Evolutionary conservation across 2,329 filamentous ascomycete species (phyloP).

Genomic region (Gaeumannomyces sp.): DNA sequence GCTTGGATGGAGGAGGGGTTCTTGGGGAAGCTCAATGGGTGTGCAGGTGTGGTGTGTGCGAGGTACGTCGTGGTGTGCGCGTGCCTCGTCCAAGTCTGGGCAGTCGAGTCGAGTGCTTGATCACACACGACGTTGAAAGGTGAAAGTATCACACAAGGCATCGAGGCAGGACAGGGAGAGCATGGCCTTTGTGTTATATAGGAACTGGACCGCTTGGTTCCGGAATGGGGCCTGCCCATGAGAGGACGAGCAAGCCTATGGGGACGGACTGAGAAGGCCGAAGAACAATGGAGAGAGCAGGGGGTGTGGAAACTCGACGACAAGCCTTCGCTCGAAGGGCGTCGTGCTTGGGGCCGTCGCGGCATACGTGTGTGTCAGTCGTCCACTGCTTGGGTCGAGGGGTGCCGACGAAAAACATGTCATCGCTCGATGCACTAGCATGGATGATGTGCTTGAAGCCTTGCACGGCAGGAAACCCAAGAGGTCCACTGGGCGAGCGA

Average conservation of each 20-base stretch:
- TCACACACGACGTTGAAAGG: not conserved
- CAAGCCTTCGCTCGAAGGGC: not conserved
- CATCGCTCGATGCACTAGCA: not conserved
- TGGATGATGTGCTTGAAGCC: not conserved
- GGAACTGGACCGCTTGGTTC: not conserved
- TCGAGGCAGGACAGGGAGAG: not conserved
- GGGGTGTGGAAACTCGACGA: not conserved
- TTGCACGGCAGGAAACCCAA: too few relatives aligned
- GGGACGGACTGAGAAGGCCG: not conserved
- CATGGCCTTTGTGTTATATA: not conserved
- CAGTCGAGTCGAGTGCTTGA: not conserved
- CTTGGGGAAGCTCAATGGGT: not conserved
- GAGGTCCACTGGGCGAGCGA: too few relatives aligned
- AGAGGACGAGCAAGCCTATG: not conserved
- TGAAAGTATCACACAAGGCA: not conserved
- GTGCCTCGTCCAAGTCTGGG: not conserved
- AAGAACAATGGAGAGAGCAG: not conserved
- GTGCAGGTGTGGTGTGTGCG: not conserved
- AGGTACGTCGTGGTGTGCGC: too few relatives aligned
- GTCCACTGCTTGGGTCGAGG: too few relatives aligned
- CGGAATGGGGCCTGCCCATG: too few relatives aligned
- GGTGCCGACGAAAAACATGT: not conserved
- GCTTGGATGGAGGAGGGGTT: not conserved
- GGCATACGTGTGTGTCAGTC: not conserved
- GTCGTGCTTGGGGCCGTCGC: not conserved